phyloP scores from a whole-genome alignment of 2,329 filamentous ascomycete species.

The Pseudogymnoascus sp. region DNA sequence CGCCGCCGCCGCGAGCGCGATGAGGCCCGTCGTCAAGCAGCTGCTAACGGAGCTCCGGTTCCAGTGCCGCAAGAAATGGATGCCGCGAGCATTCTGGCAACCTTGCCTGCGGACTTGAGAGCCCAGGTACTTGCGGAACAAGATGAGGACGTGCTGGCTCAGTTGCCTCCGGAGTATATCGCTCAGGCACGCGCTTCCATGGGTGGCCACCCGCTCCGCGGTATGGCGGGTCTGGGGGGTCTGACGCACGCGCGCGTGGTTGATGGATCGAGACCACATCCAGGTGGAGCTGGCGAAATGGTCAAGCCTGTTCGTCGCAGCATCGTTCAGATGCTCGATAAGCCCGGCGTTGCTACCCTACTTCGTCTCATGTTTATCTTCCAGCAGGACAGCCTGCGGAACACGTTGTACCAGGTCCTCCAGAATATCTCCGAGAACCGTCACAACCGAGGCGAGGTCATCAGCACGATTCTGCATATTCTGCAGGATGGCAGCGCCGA shows the following conservation, averaged over 20 bases:
- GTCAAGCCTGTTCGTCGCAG: conserved; percentile 64
- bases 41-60: conserved; percentile 33
- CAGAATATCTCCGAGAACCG: conserved; percentile 90
- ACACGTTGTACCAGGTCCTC: conserved; percentile 77
- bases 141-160: conserved; percentile 76
- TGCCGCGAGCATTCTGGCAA: conserved; percentile 82
- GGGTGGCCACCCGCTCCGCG: conserved; percentile 11
- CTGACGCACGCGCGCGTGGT: conserved; percentile 27
- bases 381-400: conserved; percentile 77
- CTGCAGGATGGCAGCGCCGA: conserved; percentile 93
- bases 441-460: conserved; percentile 89
- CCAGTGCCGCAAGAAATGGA: conserved; percentile 67
- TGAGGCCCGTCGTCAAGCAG: conserved; percentile 61
- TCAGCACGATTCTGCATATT: conserved; percentile 86
- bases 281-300: conserved; percentile 29
- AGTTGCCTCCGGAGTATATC: conserved; percentile 76
- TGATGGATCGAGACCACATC: conserved; percentile 35
- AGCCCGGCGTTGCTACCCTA: conserved; percentile 88
- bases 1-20: conserved; percentile 82
- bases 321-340: conserved; percentile 94
- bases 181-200: conserved; percentile 64
- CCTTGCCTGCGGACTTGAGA: conserved; percentile 74
- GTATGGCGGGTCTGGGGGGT: conserved; percentile 29
- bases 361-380: conserved; percentile 97
- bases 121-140: conserved; percentile 86